These are phyloP conservation scores for Tylopilus sp. DNA, from an alignment of 1,284 basidiomycete genomes.

Conservation along the genomic window DNA sequence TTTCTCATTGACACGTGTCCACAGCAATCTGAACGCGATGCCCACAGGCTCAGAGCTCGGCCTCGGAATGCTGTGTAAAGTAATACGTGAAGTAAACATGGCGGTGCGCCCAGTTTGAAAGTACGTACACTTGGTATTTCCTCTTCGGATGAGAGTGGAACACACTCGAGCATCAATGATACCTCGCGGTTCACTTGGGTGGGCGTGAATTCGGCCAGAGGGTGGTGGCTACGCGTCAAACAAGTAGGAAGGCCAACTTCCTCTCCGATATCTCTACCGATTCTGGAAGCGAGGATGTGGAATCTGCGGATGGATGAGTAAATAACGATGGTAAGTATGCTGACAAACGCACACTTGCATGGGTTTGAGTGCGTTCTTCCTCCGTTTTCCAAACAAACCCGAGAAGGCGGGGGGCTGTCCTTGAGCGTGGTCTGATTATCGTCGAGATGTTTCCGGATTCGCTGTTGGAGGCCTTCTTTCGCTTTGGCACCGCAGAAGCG, in stretches of 20 bases:
- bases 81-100: slow-evolving; percentile 39
- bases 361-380: slow-evolving; percentile 50
- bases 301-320: slow-evolving; percentile 30
- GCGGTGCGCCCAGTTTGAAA: slow-evolving; percentile 26
- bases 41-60: slow-evolving; percentile 43
- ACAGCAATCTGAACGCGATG: slow-evolving; percentile 47
- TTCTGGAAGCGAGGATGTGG: slow-evolving; percentile 30
- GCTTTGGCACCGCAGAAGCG: slow-evolving; percentile 63
- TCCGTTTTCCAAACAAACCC: slow-evolving; percentile 61
- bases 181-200: slow-evolving; percentile 57
- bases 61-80: slow-evolving; percentile 34
- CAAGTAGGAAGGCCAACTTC: slow-evolving; percentile 36
- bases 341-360: slow-evolving; percentile 19
- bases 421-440: slow-evolving; percentile 60
- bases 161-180: slow-evolving; percentile 62
- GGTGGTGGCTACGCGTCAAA: slow-evolving; percentile 45
- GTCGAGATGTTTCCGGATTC: slow-evolving; percentile 71
- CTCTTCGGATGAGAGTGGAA: slow-evolving; percentile 43
- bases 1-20: slow-evolving; percentile 29
- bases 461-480: slow-evolving; percentile 65
- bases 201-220: slow-evolving; percentile 56
- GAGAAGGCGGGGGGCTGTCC: slow-evolving; percentile 63
- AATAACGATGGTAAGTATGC: background rate
- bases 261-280: slow-evolving; percentile 26
- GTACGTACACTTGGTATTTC: slow-evolving; percentile 48